phyloP scores from a whole-genome alignment of 768 basidiomycete genomes.

The Boletus eberwhitei region DNA sequence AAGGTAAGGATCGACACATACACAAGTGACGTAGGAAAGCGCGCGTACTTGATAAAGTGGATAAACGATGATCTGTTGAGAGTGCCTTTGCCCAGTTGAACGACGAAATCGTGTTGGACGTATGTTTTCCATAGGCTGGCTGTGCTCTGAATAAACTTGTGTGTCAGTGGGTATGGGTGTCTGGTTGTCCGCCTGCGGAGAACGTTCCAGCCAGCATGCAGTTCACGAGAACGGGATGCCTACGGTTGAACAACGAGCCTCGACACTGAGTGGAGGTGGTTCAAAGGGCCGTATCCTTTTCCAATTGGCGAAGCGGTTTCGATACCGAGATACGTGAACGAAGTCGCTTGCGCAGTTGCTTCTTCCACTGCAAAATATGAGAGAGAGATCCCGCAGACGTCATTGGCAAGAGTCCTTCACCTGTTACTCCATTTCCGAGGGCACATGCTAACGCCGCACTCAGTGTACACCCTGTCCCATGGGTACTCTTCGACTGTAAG shows the following conservation, averaged over 20 bases:
- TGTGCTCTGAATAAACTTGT: conserved; percentile 58
- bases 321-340: conserved; percentile 77
- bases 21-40: background rate
- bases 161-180: conserved; percentile 68
- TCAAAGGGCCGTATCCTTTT: conserved; percentile 77
- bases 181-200: conserved; percentile 48
- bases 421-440: conserved; percentile 49
- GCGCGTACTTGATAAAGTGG: conserved; percentile 76
- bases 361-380: conserved; percentile 42
- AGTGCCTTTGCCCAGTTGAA: conserved; percentile 68
- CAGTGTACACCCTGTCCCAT: conserved; percentile 94
- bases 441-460: conserved; percentile 74
- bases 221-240: conserved; percentile 30
- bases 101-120: conserved; percentile 83
- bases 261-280: conserved; percentile 70
- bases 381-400: background rate
- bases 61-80: conserved; percentile 65
- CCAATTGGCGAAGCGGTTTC: conserved; percentile 66
- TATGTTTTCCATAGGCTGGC: conserved; percentile 63
- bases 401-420: conserved; percentile 24
- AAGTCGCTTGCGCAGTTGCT: conserved; percentile 56
- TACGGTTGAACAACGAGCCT: conserved; percentile 50
- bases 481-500: conserved; percentile 69
- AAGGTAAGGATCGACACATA: background rate
- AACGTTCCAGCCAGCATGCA: background rate